Conservation (phyloP, 2,329 filamentous ascomycete species). For the Ustilaginoidea virens region DNA sequence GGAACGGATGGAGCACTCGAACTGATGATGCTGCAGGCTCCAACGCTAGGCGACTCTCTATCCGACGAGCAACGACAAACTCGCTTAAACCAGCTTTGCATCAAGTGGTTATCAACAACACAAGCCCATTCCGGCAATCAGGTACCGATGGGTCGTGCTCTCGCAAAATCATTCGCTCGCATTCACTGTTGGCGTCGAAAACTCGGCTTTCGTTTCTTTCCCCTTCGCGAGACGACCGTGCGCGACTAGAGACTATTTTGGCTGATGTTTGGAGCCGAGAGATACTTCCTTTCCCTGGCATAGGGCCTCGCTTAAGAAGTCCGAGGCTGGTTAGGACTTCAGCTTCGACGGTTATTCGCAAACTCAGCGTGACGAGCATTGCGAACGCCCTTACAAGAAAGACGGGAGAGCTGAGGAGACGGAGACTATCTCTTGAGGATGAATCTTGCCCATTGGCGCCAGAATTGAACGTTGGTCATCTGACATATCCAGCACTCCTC, state of each 20-base stretch:
- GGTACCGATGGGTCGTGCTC: constrained; percentile 23
- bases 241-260: constrained; percentile 58
- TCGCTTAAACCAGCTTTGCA: constrained; percentile 51
- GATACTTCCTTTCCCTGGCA: constrained; percentile 66
- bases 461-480: no score
- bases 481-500: no score
- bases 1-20: no score
- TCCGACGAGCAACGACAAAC: constrained; percentile 63
- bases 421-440: constrained; percentile 7
- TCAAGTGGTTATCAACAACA: constrained; percentile 80
- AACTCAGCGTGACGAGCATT: constrained; percentile 70
- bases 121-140: constrained; percentile 47
- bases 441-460: neutral
- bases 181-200: constrained; percentile 59
- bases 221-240: constrained; percentile 59
- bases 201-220: constrained; percentile 53
- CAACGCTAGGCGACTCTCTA: constrained; percentile 53
- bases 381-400: constrained; percentile 61
- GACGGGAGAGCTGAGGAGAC: constrained; percentile 40
- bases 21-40: constrained; percentile 28
- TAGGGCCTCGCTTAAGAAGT: constrained; percentile 47
- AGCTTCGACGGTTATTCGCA: constrained; percentile 78
- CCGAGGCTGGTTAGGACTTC: constrained; percentile 62
- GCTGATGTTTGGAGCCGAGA: constrained; percentile 76
- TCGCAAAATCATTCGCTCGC: constrained; percentile 56